These are phyloP conservation scores for Bruguiera hainesii DNA, from an alignment of 441 rosid genomes.

Conservation along the genomic window DNA sequence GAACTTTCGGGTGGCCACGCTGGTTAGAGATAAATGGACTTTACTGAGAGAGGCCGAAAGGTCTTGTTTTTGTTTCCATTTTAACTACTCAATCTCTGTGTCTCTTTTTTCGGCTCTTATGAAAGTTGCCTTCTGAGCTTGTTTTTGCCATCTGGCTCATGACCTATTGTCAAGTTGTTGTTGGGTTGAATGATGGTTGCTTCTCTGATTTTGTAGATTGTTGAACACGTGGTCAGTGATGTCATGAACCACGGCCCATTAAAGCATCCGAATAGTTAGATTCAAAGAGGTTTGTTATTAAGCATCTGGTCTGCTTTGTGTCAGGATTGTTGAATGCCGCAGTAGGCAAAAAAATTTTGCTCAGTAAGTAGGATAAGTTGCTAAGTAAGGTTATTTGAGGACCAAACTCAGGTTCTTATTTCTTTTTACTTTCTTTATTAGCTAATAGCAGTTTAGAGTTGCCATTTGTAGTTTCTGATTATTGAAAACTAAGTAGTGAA, in stretches of 20 bases:
- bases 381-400: too few species aligned
- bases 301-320: background rate
- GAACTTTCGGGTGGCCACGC: slow-evolving; percentile 61
- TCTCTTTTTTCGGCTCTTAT: background rate
- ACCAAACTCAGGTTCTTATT: too few species aligned
- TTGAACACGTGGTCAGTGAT: slow-evolving; percentile 52
- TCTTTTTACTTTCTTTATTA: background rate
- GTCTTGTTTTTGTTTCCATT: slow-evolving; percentile 18
- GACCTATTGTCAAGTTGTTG: slow-evolving; percentile 1
- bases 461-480: background rate
- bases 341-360: slow-evolving; percentile 6
- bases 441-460: too few species aligned
- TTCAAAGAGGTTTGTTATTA: slow-evolving; percentile 45
- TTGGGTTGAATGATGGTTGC: slow-evolving; percentile 8
- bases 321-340: background rate
- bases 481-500: background rate
- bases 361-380: background rate
- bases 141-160: background rate
- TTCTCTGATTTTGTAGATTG: slow-evolving; percentile 43
- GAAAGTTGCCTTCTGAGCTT: background rate
- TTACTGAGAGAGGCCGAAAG: slow-evolving; percentile 61
- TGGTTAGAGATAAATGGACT: slow-evolving; percentile 45
- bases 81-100: background rate
- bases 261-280: slow-evolving; percentile 57
- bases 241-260: slow-evolving; percentile 55